phyloP scores from a whole-genome alignment of 129 eudicot genomes.

The Oenanthe sinensis region DNA sequence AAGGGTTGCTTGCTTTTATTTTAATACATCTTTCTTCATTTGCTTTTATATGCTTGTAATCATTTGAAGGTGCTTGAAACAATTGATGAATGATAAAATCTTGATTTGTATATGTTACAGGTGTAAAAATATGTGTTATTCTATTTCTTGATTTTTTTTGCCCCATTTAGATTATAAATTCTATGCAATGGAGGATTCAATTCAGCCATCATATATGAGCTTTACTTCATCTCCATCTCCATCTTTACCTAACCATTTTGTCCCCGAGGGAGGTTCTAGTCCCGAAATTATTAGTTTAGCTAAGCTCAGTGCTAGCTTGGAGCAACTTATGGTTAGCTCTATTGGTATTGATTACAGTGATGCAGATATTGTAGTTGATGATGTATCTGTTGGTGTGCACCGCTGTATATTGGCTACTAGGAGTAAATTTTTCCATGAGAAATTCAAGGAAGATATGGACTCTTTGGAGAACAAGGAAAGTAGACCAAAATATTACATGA shows the following conservation, averaged over 20 bases:
- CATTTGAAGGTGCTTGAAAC: not conserved
- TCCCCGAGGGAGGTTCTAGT: conserved; percentile 25
- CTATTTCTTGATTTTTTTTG: not conserved
- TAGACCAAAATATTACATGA: conserved; percentile 36
- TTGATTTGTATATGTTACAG: not conserved
- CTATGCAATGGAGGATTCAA: conserved; percentile 32
- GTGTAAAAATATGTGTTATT: not conserved
- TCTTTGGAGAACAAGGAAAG: conserved; percentile 25
- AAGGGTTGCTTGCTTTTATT: not conserved
- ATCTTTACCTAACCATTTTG: conserved; percentile 23
- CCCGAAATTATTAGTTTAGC: conserved; percentile 43
- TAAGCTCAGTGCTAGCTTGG: conserved; percentile 49
- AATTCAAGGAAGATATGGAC: conserved; percentile 26
- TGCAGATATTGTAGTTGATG: conserved; percentile 51
- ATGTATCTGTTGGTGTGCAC: conserved; percentile 40
- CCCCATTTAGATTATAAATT: not conserved
- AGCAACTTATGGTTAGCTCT: conserved; percentile 33
- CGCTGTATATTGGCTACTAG: conserved; percentile 71
- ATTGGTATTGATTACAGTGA: conserved; percentile 44
- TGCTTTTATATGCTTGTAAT: not conserved
- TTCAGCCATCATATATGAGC: conserved; percentile 45
- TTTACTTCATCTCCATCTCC: conserved; percentile 45
- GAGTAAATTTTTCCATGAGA: conserved; percentile 44
- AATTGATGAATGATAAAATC: not conserved
- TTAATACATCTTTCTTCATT: not conserved